Conservation (phyloP, 2,329 filamentous ascomycete genomes). For the Beauveria sp. region DNA sequence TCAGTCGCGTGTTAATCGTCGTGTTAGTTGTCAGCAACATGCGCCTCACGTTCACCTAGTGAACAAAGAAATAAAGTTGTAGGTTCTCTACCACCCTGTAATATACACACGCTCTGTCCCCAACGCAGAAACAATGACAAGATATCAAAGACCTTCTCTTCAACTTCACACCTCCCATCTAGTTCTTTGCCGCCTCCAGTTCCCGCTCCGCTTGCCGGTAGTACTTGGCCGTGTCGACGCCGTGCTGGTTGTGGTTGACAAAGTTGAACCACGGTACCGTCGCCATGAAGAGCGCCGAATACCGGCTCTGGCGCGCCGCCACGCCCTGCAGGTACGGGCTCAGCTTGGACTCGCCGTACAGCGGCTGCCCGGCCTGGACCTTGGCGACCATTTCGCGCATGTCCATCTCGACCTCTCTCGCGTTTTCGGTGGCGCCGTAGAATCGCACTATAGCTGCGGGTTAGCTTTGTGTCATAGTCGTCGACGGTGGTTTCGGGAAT, state of each 20-base stretch:
- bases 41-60: background rate
- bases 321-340: slow-evolving; percentile 91
- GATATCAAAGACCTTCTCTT: background rate
- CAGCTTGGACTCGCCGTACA: slow-evolving; percentile 76
- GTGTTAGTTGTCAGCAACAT: background rate
- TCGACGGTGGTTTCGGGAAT: background rate
- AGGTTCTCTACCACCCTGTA: slow-evolving; percentile 2
- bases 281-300: slow-evolving; percentile 75
- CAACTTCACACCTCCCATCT: background rate
- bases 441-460: slow-evolving; percentile 62
- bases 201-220: slow-evolving; percentile 93
- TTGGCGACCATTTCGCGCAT: slow-evolving; percentile 98
- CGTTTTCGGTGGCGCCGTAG: slow-evolving; percentile 90
- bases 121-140: background rate
- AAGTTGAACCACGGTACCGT: slow-evolving; percentile 97
- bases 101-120: slow-evolving; percentile 11
- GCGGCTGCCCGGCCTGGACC: slow-evolving; percentile 82
- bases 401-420: slow-evolving; percentile 87
- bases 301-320: slow-evolving; percentile 85
- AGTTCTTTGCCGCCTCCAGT: slow-evolving; percentile 63
- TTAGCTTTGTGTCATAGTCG: background rate
- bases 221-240: slow-evolving; percentile 97
- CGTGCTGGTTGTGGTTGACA: slow-evolving; percentile 92
- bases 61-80: slow-evolving; percentile 3
- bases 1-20: background rate